phyloP scores from a whole-genome alignment of 176 grass and related monocot genomes.

The Otatea glauca region DNA sequence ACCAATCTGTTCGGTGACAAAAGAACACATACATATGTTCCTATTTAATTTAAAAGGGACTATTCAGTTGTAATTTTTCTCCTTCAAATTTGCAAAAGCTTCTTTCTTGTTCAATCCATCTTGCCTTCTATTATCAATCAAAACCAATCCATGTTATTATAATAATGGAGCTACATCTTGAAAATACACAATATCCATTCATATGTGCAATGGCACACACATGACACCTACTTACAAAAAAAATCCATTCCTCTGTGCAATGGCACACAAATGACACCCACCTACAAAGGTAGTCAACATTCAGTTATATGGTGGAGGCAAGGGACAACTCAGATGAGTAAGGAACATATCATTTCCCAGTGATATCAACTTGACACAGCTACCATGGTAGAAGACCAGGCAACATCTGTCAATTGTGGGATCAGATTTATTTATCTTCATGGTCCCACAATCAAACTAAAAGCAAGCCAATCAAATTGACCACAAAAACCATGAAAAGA shows the following conservation, averaged over 20 bases:
- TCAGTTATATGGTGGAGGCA: background rate
- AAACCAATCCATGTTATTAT: background rate
- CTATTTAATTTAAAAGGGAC: background rate
- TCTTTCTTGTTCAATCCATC: background rate
- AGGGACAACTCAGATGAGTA: conserved; percentile 87
- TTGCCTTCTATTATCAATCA: background rate
- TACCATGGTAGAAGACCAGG: conserved; percentile 54
- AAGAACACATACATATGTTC: background rate
- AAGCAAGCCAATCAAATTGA: background rate
- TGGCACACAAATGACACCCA: background rate
- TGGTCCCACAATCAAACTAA: conserved; percentile 47
- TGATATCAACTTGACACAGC: conserved; percentile 52
- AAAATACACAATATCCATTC: background rate
- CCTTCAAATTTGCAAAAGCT: background rate
- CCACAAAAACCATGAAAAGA: conserved; percentile 5
- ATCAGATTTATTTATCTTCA: conserved; percentile 70
- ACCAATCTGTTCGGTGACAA: background rate
- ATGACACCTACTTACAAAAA: background rate
- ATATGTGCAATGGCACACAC: background rate
- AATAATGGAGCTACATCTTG: background rate
- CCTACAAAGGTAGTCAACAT: conserved; percentile 8
- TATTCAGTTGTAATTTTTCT: background rate
- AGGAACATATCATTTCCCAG: conserved; percentile 64
- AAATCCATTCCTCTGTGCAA: background rate
- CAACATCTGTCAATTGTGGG: conserved; percentile 52